Base-by-base conservation (phyloP, 768 basidiomycete genomes). In the Glaciozyma antarctica region DNA sequence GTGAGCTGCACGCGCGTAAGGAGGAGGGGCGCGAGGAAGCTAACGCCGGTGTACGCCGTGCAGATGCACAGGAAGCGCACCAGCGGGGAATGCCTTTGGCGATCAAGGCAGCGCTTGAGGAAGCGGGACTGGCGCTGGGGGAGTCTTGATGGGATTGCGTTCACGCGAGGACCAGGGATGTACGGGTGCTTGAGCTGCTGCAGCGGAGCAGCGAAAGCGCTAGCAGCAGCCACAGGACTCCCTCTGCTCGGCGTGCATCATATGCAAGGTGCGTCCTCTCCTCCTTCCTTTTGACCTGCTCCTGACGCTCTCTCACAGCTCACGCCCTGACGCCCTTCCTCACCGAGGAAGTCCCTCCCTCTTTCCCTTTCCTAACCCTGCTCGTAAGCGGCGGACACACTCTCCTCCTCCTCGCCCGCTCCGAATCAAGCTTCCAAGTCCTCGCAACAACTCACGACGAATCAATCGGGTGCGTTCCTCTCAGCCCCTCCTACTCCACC, bases 341-440 rank as follows among this genome's bases (percentile, higher is more conserved):
- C 19, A 89, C 91, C 0, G 75, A 77, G 26, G 51, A 71, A 0
- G 64, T 72, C 60, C 79, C 63, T 0, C 90, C 75, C 60, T 72
- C 59, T 28, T 97, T 87, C 75, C 94, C 94, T 0, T 97, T 93
- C 78, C 81, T 98, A 44, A 86, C 88, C 0, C 80, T 97, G 17
- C 81, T 98, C 22, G 81, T 94, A 56, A 93, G 91, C 0, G 94
- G 94, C n/a, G 93, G 93, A 3, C 94, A 98, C 75, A 92, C 93
- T 0, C 80, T 97, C 47, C 81, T 98, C 45, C 80, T 95, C 1
- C 84, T 94, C 16, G 88, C 86, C 1, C 79, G 75, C 5, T 63
- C 63, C 15, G 57, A 34, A 24, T 62, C 63, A 3, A 7, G 32
- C 22, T 73, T 71, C 60, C 22, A 55, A 30, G 65, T 73, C 48